Conservation (phyloP, 345 rosid species). For the Limnanthes douglasii region DNA sequence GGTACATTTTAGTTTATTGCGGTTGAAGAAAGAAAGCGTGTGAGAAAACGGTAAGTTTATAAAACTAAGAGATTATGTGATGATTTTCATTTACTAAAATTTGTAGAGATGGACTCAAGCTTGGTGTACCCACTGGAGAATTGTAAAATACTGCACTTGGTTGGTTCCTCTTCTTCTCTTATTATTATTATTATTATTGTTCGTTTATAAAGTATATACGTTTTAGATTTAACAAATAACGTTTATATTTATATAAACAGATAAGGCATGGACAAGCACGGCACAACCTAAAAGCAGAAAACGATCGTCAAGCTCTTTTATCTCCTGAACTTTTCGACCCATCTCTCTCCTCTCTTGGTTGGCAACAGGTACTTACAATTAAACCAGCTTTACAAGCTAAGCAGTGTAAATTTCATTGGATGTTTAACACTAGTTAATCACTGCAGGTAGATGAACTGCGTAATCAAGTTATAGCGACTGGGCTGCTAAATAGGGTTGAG, state of each 20-base stretch:
- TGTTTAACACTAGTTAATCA: too few relatives aligned
- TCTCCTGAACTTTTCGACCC: conserved; percentile 50
- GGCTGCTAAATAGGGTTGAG: not conserved
- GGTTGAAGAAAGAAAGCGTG: too few relatives aligned
- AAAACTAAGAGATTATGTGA: too few relatives aligned
- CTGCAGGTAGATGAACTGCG: conserved; percentile 2
- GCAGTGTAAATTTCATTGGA: too few relatives aligned
- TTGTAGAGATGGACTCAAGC: conserved; percentile 18
- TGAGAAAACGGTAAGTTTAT: too few relatives aligned
- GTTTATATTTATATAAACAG: conserved; percentile 12
- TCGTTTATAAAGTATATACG: too few relatives aligned
- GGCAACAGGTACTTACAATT: conserved; percentile 53
- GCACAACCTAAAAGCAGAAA: conserved; percentile 45
- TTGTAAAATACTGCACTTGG: conserved; percentile 46
- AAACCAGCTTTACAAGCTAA: too few relatives aligned
- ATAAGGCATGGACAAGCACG: conserved; percentile 62
- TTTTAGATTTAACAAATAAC: not conserved
- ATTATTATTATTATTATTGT: too few relatives aligned
- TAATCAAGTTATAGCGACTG: not conserved
- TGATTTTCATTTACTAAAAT: too few relatives aligned
- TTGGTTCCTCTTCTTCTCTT: conserved; percentile 2
- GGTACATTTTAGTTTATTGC: too few relatives aligned
- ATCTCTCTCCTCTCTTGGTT: conserved; percentile 36
- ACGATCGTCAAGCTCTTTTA: conserved; percentile 19
- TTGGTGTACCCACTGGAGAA: conserved; percentile 26